Percentiles rank a stretch among this genome's conserved stretches.
Evolutionary conservation across 1,284 basidiomycete genomes (phyloP).

Genomic region (Leccinum solheimii): DNA sequence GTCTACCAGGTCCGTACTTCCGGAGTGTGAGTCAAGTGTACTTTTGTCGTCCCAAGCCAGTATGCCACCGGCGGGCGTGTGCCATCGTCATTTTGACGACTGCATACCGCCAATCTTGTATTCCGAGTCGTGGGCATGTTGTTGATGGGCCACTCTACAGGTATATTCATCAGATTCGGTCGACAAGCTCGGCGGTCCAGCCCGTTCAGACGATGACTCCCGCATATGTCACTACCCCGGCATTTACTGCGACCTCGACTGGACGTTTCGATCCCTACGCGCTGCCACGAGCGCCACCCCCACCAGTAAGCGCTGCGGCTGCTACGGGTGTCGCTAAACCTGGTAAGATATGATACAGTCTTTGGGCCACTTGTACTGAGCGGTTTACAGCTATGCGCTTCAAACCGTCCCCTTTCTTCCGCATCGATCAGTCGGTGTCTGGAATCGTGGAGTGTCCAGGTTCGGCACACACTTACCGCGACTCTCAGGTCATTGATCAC

Average conservation of each 20-base stretch:
- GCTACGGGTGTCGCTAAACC: constrained; percentile 32
- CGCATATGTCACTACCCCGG: constrained; percentile 23
- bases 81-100: constrained; percentile 6
- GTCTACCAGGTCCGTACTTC: constrained; percentile 58
- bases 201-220: constrained; percentile 24
- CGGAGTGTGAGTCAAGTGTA: constrained; percentile 54
- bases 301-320: constrained; percentile 38
- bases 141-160: constrained; percentile 22
- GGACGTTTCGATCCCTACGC: constrained; percentile 65
- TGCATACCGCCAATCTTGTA: constrained; percentile 5
- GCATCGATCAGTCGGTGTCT: constrained; percentile 65
- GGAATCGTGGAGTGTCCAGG: constrained; percentile 72
- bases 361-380: constrained; percentile 11
- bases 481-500: constrained; percentile 20
- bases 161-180: constrained; percentile 31
- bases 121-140: constrained; percentile 6
- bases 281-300: constrained; percentile 50
- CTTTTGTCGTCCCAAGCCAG: constrained; percentile 9
- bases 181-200: constrained; percentile 28
- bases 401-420: constrained; percentile 78
- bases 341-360: constrained; percentile 19
- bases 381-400: constrained; percentile 62
- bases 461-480: constrained; percentile 31
- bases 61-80: constrained; percentile 13
- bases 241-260: constrained; percentile 27